phyloP scores from a whole-genome alignment of 176 grass and related monocot genomes.

The Ensete glaucum region DNA sequence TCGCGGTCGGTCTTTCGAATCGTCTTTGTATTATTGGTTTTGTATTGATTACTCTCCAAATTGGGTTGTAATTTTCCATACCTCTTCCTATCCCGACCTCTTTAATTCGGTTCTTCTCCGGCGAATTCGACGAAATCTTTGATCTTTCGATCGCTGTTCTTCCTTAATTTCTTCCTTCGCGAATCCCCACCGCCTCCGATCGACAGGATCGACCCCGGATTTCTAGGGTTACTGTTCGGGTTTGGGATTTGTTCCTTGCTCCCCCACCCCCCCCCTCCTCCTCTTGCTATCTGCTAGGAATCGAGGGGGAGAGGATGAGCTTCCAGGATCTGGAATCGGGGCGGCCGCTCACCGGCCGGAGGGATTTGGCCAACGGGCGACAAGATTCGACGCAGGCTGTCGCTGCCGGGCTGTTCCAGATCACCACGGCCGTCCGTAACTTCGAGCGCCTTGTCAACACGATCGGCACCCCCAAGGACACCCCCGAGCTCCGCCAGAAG shows the following conservation, averaged over 20 bases:
- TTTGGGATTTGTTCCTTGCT: neutral
- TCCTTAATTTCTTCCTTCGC: too few relatives aligned
- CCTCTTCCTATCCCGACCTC: too few relatives aligned
- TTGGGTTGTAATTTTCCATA: too few relatives aligned
- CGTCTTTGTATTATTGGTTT: neutral
- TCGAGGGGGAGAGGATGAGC: constrained; percentile 52
- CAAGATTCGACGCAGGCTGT: constrained; percentile 45
- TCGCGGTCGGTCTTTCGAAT: neutral
- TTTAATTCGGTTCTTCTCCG: neutral
- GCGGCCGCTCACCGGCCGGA: constrained; percentile 11
- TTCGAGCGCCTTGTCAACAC: constrained; percentile 92
- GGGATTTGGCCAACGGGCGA: constrained; percentile 16
- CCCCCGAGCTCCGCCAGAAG: constrained; percentile 61
- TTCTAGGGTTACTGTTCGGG: neutral
- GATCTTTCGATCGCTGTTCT: neutral
- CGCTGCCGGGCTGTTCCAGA: constrained; percentile 59
- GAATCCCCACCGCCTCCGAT: too few relatives aligned
- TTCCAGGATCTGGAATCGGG: constrained; percentile 92
- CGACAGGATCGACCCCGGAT: neutral
- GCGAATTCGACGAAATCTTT: neutral
- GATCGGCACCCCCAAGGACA: constrained; percentile 84
- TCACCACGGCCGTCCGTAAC: constrained; percentile 67
- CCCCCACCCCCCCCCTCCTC: neutral
- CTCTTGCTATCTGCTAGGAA: neutral
- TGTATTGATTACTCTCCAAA: too few relatives aligned